Evolutionary conservation across 2,329 filamentous ascomycete species (phyloP), one percentile per base, ranked within the genome.

Genomic region (Colletotrichum sp.): DNA sequence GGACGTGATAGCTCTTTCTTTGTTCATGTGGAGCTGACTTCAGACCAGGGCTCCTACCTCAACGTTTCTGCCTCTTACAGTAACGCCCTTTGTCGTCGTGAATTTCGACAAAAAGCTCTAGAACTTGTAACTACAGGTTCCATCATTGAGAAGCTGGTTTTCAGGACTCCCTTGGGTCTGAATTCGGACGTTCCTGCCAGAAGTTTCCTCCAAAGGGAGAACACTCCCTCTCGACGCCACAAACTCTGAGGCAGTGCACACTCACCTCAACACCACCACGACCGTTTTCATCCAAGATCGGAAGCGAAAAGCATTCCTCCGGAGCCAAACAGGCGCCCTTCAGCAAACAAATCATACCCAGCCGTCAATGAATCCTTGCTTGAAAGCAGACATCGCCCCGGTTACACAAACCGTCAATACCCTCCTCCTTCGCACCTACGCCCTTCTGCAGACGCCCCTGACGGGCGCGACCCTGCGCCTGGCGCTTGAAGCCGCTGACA

Each of bases 401-500:
- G 64, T 78, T 65, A 66, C 76, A 24, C 74, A 71, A n/a, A 72
- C 77, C 44, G 73, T 77, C 26, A 77, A 78, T 59, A 59, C 71
- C 30, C 63, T 79, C 13, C 71, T 78, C 24, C 69, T 77, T 39
- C 78, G 77, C 57, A 44, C 74, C 13, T 68, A 65, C 49, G 74
- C 70, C 28, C 70, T 73, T 44, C 74, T 76, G 6, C 74, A 76
- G 65, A 76, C 74, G 28, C 59, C 74, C 5, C 70, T 69, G 12
- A 73, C 70, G 26, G 24, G n/a, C 34, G 21, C 65, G n/a, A 76
- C 59, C 16, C 65, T 76, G 15, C 59, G 49, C 57, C 64, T 57
- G 39, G 80, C 80, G 26, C 79, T 81, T 16, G 63, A 65, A 21
- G 60, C 72, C 24, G 80, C 80, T 4, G 76, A 80, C 71, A 57